Base-by-base conservation (phyloP, 1,139 yeast species). In the Protomyces gravidus region DNA sequence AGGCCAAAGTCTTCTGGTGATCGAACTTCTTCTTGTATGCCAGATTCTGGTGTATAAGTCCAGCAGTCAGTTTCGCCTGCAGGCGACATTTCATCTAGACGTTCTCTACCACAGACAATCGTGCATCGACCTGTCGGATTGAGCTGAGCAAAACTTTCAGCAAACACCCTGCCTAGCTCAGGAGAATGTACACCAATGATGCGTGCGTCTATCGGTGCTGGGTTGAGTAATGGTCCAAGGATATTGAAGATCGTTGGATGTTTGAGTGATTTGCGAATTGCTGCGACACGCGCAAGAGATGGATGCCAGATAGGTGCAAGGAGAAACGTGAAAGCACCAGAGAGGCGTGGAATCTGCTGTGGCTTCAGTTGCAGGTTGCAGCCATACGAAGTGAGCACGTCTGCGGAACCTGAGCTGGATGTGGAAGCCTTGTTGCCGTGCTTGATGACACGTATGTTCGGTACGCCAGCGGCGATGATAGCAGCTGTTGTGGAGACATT, bases 361-460 rank as follows among this genome's bases (percentile, higher is more conserved):
- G 62, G 64, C 80, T 84, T 32, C 89, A 89, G 67, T 82, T 81
- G 67, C 63, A 89, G 75, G 64, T 89, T 88, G 19, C 89, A 85
- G 0, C 96, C 97, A 45, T 92, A 77, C 32, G 81, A 78, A 45
- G 80, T 77, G 68, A 92, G 78, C 64, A 92, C 76, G 70, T 92
- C 98, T 1, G 97, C 97, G 0, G 97, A 86, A 0, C 98, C 98
- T 32, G 96, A 87, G 1, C 86, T 73, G 0, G 96, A 88, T 0
- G 97, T 89, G 0, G 96, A 84, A 0, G 98, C 97, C 68, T 92
- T 92, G 25, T 97, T 97, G 25, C 98, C 98, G 70, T 92, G 98
- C 68, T 80, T 60, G 21, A 55, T 48, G 46, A 46, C 55, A 9
- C 49, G 51, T 5, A 48, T 27, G 19, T 25, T 25, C 23, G 51